Base-by-base conservation (phyloP, 345 rosid genomes). In the Salix viminalis region DNA sequence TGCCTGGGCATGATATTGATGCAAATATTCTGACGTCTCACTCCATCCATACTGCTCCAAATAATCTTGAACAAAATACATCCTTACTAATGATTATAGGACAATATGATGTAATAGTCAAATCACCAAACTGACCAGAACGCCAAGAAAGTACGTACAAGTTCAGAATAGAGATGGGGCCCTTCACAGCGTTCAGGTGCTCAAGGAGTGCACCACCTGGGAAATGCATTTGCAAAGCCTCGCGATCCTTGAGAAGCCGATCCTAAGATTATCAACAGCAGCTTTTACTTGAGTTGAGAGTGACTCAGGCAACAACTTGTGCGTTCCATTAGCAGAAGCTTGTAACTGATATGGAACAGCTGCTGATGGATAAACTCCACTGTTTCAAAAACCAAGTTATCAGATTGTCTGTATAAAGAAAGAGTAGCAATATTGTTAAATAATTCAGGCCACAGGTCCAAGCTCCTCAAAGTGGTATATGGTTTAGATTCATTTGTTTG, bases 281-380 rank as follows among this genome's bases (percentile, higher is more conserved):
- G 83, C 76, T 30, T 71, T 80, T 68, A 86, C 79, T 68, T 83
- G 81, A 41, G 75, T 71, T 15, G 75, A 69, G 75, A 87, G 84
- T n/a, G 84, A 66, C 16, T 52, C 83, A 0, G 78, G 71, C 24
- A 9, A 74, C 2, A 79, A 69, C 34, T 65, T 84, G 54, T 62
- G 73, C 26, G 73, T 67, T 65, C 73, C 78, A 24, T 69, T 60
- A 23, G 76, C 16, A 23, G 69, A 52, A 64, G 81, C 81, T 75
- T 81, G 75, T 64, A 85, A 62, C 30, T 41, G 48, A 75, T 73
- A 48, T 7, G 90, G 92, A 68, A 80, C 70, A 46, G 82, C 69
- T 37, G 85, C 91, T 1, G 86, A 80, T 74, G 94, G 92, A 84
- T 91, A 89, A 52, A 88, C 67, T 76, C 93, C 93, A 72, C 93